A percentile compares a stretch with the other conserved stretches of the same genome.
Evolutionary conservation across 148 eudicot species (phyloP).

Genomic region (Rhododendron simsii): DNA sequence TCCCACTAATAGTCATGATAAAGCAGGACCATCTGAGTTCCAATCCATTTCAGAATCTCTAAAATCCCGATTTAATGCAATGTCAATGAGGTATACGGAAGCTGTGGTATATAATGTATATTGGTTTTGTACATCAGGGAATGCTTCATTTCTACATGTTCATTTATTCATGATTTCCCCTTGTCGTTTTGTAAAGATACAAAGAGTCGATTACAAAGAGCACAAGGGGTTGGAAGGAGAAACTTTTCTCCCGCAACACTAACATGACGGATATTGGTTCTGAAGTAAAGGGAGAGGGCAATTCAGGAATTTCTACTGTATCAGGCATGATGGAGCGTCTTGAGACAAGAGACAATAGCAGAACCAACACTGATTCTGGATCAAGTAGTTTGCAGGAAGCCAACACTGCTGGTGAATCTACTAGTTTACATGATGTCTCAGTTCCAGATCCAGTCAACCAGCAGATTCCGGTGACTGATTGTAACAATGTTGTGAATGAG

Average conservation of each 20-base stretch:
- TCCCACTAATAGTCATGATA: slow-evolving; percentile 57
- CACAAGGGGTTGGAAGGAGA: slow-evolving; percentile 91
- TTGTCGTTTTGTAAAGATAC: slow-evolving; percentile 35
- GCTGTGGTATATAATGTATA: not conserved
- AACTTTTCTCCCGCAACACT: slow-evolving; percentile 76
- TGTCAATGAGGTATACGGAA: slow-evolving; percentile 64
- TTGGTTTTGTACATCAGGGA: not conserved
- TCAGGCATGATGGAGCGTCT: slow-evolving; percentile 78
- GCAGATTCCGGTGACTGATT: slow-evolving; percentile 19
- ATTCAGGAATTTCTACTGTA: slow-evolving; percentile 55
- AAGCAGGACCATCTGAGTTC: slow-evolving; percentile 88
- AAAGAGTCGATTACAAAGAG: slow-evolving; percentile 85
- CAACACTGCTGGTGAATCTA: slow-evolving; percentile 30
- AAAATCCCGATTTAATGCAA: slow-evolving; percentile 68
- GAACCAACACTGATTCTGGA: slow-evolving; percentile 27
- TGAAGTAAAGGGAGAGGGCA: slow-evolving; percentile 57
- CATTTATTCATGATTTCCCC: not conserved
- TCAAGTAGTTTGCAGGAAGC: slow-evolving; percentile 40
- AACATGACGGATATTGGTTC: slow-evolving; percentile 48
- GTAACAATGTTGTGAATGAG: slow-evolving; percentile 28
- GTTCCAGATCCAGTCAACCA: slow-evolving; percentile 24
- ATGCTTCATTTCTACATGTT: not conserved
- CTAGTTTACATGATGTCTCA: slow-evolving; percentile 35
- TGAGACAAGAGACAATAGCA: slow-evolving; percentile 41
- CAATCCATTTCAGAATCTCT: slow-evolving; percentile 80